Conservation (phyloP, 345 rosid species). For the Boechera retrofracta region DNA sequence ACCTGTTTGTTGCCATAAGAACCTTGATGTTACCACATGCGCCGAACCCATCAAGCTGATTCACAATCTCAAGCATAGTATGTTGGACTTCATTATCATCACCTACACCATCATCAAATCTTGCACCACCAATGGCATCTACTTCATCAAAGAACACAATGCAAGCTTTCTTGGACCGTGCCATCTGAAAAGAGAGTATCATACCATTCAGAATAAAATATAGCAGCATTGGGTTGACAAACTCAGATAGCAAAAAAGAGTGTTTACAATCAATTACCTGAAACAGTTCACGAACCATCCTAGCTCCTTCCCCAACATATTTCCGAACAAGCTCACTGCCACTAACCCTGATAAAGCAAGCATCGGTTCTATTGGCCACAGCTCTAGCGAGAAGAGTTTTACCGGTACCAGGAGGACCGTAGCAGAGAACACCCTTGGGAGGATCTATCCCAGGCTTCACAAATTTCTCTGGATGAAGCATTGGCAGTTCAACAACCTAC, state of each 20-base stretch:
- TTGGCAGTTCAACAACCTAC: constrained; percentile 96
- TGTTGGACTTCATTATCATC: constrained; percentile 88
- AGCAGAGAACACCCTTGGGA: constrained; percentile 97
- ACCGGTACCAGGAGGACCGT: constrained; percentile 99
- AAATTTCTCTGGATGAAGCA: constrained; percentile 99
- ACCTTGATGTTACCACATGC: constrained; percentile 98
- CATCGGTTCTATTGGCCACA: constrained; percentile 98
- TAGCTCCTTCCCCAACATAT: constrained; percentile 98
- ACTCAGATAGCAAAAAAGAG: background rate
- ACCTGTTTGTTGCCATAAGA: constrained; percentile 99
- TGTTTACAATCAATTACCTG: constrained; percentile 58
- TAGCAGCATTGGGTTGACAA: background rate
- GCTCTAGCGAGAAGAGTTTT: constrained; percentile 96
- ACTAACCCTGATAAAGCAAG: constrained; percentile 95
- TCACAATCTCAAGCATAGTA: constrained; percentile 86
- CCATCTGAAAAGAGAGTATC: constrained; percentile 56
- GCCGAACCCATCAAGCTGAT: constrained; percentile 86
- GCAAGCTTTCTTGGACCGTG: constrained; percentile 85
- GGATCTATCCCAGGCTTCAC: constrained; percentile 99
- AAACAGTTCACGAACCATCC: constrained; percentile 95
- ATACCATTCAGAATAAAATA: constrained; percentile 13
- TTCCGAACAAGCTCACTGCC: constrained; percentile 99
- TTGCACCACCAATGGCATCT: constrained; percentile 90
- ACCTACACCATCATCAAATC: too few species aligned
- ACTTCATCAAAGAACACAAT: constrained; percentile 87